Conservation (phyloP, 2,329 filamentous ascomycete species). For the Metarhizium robertsii region DNA sequence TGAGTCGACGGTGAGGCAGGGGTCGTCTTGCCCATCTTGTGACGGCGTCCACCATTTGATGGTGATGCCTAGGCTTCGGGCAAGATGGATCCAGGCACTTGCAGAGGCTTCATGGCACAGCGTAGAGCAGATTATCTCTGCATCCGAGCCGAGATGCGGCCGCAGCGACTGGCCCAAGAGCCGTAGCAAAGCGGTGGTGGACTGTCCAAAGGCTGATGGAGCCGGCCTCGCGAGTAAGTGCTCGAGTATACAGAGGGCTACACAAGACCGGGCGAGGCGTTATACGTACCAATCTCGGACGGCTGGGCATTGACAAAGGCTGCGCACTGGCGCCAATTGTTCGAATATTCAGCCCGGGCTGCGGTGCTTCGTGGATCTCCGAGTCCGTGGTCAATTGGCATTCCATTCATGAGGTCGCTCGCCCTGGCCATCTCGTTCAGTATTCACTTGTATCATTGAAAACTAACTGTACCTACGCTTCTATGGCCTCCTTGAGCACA, state of each 20-base stretch:
- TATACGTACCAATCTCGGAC: no score
- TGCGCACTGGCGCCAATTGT: no score
- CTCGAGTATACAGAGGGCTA: no score
- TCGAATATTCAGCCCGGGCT: no score
- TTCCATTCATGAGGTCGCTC: not conserved
- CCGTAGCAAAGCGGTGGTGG: conserved; percentile 67
- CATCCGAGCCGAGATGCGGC: conserved; percentile 30
- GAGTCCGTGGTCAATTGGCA: no score
- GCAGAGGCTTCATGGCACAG: conserved; percentile 75
- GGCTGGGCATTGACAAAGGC: no score
- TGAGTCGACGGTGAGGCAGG: conserved; percentile 29
- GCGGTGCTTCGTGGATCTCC: no score
- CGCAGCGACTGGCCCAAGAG: conserved; percentile 52
- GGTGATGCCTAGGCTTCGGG: conserved; percentile 46
- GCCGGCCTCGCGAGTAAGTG: no score
- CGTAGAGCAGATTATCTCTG: conserved; percentile 59
- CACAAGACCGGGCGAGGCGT: no score
- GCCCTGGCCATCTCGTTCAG: not conserved
- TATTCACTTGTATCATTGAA: no score
- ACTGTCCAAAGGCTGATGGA: conserved; percentile 51
- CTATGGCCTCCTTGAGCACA: not conserved
- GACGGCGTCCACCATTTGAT: conserved; percentile 62
- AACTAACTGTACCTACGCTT: not conserved
- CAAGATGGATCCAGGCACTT: conserved; percentile 62
- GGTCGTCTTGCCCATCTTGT: conserved; percentile 16